phyloP scores from a whole-genome alignment of 331 rosid species.

The Telfairia occidentalis region DNA sequence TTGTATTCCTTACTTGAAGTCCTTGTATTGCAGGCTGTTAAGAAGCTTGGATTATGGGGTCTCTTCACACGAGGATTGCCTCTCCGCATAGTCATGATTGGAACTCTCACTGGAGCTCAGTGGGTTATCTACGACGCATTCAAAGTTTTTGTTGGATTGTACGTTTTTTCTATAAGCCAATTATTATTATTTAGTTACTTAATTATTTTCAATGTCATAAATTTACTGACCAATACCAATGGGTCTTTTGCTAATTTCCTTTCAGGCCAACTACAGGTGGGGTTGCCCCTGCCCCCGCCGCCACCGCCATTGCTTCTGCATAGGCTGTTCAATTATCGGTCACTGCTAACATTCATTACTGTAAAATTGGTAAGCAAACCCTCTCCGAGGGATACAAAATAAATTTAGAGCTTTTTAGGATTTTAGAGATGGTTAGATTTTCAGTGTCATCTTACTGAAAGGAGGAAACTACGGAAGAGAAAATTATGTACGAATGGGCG shows the following conservation, averaged over 20 bases:
- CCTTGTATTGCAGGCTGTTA: slow-evolving; percentile 62
- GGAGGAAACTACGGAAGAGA: too few species aligned
- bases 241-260: neutral
- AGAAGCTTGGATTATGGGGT: slow-evolving; percentile 70
- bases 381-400: slow-evolving; percentile 29
- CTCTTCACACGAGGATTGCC: slow-evolving; percentile 93
- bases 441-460: neutral
- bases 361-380: neutral
- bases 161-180: slow-evolving; percentile 25
- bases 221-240: neutral
- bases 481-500: too few species aligned
- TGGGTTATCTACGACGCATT: slow-evolving; percentile 95
- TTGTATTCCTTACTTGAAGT: too few species aligned
- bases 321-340: slow-evolving; percentile 16
- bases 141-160: slow-evolving; percentile 91
- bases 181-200: neutral
- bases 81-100: slow-evolving; percentile 92
- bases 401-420: slow-evolving; percentile 19
- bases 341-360: slow-evolving; percentile 10
- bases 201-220: neutral
- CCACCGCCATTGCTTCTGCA: slow-evolving; percentile 20
- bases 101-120: slow-evolving; percentile 94
- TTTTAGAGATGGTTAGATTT: slow-evolving; percentile 43
- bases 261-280: slow-evolving; percentile 95
- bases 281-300: slow-evolving; percentile 35